Conservation (phyloP, 495 filamentous ascomycete genomes). For the Bacidia gigantensis region DNA sequence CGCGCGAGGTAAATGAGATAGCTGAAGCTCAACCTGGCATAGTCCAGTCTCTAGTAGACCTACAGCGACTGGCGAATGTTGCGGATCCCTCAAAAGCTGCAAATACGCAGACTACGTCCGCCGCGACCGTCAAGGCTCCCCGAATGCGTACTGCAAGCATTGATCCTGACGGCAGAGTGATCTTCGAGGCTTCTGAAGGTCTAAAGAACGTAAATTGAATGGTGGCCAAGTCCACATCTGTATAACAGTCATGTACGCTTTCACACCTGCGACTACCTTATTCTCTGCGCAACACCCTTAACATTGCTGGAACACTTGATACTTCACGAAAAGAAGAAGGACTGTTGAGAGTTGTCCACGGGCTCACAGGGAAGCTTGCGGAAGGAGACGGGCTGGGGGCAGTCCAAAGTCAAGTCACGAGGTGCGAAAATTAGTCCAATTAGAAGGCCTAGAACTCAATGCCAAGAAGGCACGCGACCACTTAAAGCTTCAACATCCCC, state of each 20-base stretch:
- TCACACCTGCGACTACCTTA: no score
- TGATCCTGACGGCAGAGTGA: constrained; percentile 52
- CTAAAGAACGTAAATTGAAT: neutral
- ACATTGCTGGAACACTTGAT: no score
- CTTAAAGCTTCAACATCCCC: neutral
- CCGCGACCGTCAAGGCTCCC: constrained; percentile 26
- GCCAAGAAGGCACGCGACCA: neutral
- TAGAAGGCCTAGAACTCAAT: neutral
- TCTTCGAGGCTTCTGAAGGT: constrained; percentile 32
- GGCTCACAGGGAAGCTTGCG: neutral
- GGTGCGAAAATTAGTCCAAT: neutral
- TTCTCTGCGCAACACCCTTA: no score
- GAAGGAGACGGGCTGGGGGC: neutral
- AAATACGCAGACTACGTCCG: constrained; percentile 17
- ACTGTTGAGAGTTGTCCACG: no score
- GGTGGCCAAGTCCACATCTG: no score
- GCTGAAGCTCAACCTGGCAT: constrained; percentile 55
- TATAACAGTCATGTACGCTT: no score
- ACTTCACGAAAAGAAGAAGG: no score
- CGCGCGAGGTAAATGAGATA: constrained; percentile 71
- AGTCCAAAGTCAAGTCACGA: no score
- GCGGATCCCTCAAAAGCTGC: neutral
- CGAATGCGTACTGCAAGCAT: constrained; percentile 43
- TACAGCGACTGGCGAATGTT: constrained; percentile 19
- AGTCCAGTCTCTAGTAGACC: constrained; percentile 34